Conservation (phyloP, 768 basidiomycete genomes). For the Neoboletus magnificus region DNA sequence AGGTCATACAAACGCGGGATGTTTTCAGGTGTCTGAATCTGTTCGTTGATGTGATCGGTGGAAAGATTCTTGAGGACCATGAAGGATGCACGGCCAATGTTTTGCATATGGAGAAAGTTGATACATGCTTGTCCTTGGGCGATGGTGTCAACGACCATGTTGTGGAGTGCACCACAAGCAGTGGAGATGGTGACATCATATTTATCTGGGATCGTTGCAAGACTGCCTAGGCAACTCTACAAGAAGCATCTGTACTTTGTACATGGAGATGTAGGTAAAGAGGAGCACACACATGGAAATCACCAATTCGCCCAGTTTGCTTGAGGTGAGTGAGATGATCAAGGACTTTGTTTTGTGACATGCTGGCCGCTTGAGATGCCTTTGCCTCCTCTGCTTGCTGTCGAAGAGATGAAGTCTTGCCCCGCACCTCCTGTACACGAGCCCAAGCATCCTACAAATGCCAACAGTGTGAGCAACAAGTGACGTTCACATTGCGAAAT, state of each 20-base stretch:
- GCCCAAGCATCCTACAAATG: slow-evolving; percentile 35
- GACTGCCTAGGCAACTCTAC: slow-evolving; percentile 89
- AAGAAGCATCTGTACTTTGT: neutral
- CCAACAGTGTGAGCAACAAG: neutral
- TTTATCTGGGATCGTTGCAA: slow-evolving; percentile 93
- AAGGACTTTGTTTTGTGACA: slow-evolving; percentile 81
- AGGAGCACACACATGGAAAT: slow-evolving; percentile 78
- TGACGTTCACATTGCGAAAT: neutral
- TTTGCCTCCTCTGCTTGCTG: slow-evolving; percentile 86
- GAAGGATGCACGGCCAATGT: slow-evolving; percentile 90
- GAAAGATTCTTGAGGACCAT: slow-evolving; percentile 87
- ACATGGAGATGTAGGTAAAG: neutral
- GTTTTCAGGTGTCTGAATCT: slow-evolving; percentile 75
- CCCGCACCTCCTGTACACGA: slow-evolving; percentile 44
- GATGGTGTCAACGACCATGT: slow-evolving; percentile 91
- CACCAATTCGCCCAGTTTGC: slow-evolving; percentile 77
- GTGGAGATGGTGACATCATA: slow-evolving; percentile 96
- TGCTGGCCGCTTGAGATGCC: slow-evolving; percentile 79
- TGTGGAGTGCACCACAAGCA: slow-evolving; percentile 77
- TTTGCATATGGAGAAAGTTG: slow-evolving; percentile 84
- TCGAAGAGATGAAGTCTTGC: slow-evolving; percentile 60
- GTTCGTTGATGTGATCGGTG: slow-evolving; percentile 38
- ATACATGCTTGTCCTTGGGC: slow-evolving; percentile 90
- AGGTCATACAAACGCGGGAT: slow-evolving; percentile 93
- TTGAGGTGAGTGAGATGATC: slow-evolving; percentile 76